Evolutionary conservation across 352 stramenopile species (phyloP).

Genomic region (Pythium aquatile): DNA sequence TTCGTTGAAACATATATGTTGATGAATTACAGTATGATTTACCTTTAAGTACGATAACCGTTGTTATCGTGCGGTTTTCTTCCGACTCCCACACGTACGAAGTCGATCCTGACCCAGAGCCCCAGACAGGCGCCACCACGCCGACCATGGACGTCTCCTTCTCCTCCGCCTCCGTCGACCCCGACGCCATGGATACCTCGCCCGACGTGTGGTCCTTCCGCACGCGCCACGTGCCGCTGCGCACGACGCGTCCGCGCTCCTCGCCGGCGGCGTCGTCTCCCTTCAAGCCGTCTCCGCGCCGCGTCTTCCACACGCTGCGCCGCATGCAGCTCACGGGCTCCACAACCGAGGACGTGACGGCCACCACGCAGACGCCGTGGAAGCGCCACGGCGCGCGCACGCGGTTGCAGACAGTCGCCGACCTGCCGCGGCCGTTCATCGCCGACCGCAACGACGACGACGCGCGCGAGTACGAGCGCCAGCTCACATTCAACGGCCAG

Average conservation of each 20-base stretch:
- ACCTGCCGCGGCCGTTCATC: slow-evolving; percentile 50
- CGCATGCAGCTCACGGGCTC: slow-evolving; percentile 67
- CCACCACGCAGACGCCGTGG: slow-evolving; percentile 34
- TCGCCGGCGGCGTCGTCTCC: not conserved
- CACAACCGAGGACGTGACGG: slow-evolving; percentile 13
- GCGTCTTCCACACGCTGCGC: slow-evolving; percentile 50
- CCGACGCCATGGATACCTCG: not conserved
- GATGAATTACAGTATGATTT: not conserved
- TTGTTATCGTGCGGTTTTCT: too few relatives aligned
- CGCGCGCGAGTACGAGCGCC: slow-evolving; percentile 41
- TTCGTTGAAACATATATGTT: not conserved
- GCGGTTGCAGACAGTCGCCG: slow-evolving; percentile 50
- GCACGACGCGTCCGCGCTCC: not conserved
- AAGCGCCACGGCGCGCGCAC: slow-evolving; percentile 32
- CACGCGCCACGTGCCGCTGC: slow-evolving; percentile 7
- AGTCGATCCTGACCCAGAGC: not conserved
- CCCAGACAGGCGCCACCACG: not conserved
- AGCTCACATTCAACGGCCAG: slow-evolving; percentile 44
- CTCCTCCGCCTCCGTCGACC: not conserved
- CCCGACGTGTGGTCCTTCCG: not conserved
- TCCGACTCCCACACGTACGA: not conserved
- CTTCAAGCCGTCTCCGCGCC: slow-evolving; percentile 9
- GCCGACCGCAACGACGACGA: slow-evolving; percentile 47
- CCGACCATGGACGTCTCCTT: slow-evolving; percentile 1
- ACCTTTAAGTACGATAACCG: not conserved